Conservation (phyloP, 2,329 filamentous ascomycete genomes). For the Diplodia mutila region DNA sequence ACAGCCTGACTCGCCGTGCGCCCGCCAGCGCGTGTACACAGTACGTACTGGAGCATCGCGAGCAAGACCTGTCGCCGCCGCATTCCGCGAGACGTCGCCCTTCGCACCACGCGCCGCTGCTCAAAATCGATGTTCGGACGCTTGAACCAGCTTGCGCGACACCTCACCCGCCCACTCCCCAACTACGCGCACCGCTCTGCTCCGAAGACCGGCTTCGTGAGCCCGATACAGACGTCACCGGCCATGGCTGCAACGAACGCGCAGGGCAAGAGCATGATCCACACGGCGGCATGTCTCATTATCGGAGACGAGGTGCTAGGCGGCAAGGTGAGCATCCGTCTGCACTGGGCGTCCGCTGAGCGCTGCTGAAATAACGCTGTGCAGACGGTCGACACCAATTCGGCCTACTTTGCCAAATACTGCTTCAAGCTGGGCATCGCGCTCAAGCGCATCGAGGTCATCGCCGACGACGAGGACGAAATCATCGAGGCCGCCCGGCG, state of each 20-base stretch:
- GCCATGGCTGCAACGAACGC: constrained; percentile 50
- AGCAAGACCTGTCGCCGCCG: background rate
- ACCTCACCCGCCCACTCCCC: constrained; percentile 67
- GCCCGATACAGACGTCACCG: constrained; percentile 42
- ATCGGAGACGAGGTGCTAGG: constrained; percentile 97
- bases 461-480: constrained; percentile 87
- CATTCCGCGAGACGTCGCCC: background rate
- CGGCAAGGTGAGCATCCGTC: constrained; percentile 67
- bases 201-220: constrained; percentile 44
- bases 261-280: constrained; percentile 69
- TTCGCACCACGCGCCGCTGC: background rate
- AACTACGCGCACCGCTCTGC: constrained; percentile 57
- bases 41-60: background rate
- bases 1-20: background rate
- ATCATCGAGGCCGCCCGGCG: constrained; percentile 85
- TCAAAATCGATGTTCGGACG: constrained; percentile 69
- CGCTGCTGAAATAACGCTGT: constrained; percentile 13
- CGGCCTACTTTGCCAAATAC: constrained; percentile 66
- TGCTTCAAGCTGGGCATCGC: constrained; percentile 68
- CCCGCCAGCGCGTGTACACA: background rate
- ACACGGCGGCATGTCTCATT: constrained; percentile 88
- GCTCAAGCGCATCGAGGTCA: constrained; percentile 87
- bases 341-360: background rate
- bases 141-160: constrained; percentile 72
- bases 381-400: constrained; percentile 69